phyloP scores from a whole-genome alignment of 164 flowering plant species.

The Malania oleifera region DNA sequence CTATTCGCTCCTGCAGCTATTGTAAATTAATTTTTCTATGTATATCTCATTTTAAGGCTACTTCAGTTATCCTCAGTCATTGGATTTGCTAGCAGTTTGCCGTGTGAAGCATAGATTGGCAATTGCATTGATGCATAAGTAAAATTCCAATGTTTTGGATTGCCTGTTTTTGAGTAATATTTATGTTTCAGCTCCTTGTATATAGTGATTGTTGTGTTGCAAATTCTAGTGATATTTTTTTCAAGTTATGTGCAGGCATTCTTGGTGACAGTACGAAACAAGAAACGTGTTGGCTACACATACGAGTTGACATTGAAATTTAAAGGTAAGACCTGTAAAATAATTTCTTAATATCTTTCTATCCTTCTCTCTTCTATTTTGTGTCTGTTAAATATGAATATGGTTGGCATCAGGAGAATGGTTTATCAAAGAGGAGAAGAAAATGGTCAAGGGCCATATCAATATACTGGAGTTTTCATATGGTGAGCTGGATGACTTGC shows the following conservation, averaged over 20 bases:
- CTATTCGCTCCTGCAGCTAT: no score
- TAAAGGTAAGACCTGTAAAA: constrained; percentile 64
- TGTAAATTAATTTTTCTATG: no score
- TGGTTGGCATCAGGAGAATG: constrained; percentile 67
- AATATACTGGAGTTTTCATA: constrained; percentile 76
- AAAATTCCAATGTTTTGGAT: no score
- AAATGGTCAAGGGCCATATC: constrained; percentile 53
- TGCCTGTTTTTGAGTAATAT: no score
- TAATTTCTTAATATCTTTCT: neutral
- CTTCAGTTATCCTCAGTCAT: no score
- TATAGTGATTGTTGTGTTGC: no score
- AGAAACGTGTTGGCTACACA: constrained; percentile 88
- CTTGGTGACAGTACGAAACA: constrained; percentile 86
- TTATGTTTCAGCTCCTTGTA: no score
- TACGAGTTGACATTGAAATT: constrained; percentile 73
- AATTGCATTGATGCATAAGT: no score
- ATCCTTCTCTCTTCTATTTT: neutral
- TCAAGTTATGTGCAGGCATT: constrained; percentile 58
- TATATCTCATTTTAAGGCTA: no score
- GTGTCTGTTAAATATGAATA: constrained; percentile 4
- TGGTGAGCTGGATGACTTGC: constrained; percentile 90
- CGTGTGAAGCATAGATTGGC: no score
- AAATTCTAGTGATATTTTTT: neutral
- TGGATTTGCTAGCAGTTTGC: no score
- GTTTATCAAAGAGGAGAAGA: constrained; percentile 58